Conservation (phyloP, 164 flowering plant genomes). For the Echeveria elegans region DNA sequence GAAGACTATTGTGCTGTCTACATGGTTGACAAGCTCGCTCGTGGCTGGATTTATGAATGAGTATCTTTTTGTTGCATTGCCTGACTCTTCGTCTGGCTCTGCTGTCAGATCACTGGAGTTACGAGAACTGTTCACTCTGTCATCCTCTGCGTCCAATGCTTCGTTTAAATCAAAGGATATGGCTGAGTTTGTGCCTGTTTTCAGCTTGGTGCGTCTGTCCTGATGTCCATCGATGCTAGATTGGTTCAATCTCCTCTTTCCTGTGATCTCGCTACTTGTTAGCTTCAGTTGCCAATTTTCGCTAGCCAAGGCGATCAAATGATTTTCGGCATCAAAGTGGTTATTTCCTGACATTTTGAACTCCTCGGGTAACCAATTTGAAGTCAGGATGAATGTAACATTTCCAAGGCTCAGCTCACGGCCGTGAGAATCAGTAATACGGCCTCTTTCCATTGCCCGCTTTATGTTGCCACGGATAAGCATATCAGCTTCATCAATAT, state of each 20-base stretch:
- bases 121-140: slow-evolving; percentile 45
- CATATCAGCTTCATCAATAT: slow-evolving; percentile 67
- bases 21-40: slow-evolving; percentile 36
- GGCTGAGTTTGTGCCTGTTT: slow-evolving; percentile 31
- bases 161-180: slow-evolving; percentile 68
- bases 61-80: slow-evolving; percentile 15
- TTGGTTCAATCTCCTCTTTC: slow-evolving; percentile 64
- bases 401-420: slow-evolving; percentile 80
- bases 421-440: slow-evolving; percentile 79
- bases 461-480: slow-evolving; percentile 61
- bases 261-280: slow-evolving; percentile 25
- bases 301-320: slow-evolving; percentile 32
- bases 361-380: slow-evolving; percentile 50
- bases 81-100: slow-evolving; percentile 50
- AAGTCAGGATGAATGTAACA: slow-evolving; percentile 67
- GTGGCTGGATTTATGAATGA: slow-evolving; percentile 20
- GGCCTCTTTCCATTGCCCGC: slow-evolving; percentile 76
- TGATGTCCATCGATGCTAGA: slow-evolving; percentile 24
- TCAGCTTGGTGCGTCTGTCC: slow-evolving; percentile 29
- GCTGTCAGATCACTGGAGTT: slow-evolving; percentile 78
- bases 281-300: slow-evolving; percentile 55
- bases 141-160: slow-evolving; percentile 36
- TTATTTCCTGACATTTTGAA: slow-evolving; percentile 15
- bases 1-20: slow-evolving; percentile 60
- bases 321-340: slow-evolving; percentile 28